Conservation (phyloP, 148 eudicot genomes). For the Chenopodium suecicum region DNA sequence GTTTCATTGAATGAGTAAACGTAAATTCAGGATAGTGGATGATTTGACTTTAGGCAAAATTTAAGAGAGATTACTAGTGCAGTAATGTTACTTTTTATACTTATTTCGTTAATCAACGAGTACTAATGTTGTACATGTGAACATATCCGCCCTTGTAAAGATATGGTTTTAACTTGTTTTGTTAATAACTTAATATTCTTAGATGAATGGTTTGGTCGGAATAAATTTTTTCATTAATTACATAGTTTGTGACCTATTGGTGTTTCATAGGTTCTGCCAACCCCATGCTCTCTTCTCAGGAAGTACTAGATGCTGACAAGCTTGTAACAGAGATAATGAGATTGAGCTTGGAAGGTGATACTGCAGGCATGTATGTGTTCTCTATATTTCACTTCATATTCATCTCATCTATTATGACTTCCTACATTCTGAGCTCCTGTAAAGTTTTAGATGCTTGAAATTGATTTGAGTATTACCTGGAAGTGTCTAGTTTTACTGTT, state of each 20-base stretch:
- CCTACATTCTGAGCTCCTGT: neutral
- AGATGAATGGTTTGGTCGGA: neutral
- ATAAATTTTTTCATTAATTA: neutral
- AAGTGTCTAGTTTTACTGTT: neutral
- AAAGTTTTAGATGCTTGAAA: neutral
- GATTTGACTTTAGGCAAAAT: neutral
- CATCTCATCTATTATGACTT: neutral
- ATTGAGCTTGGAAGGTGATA: conserved; percentile 34
- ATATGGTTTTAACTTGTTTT: neutral
- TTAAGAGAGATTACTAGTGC: no score
- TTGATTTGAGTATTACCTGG: neutral
- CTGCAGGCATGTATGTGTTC: conserved; percentile 69
- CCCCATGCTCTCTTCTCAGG: conserved; percentile 74
- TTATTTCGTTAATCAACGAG: neutral
- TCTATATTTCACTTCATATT: conserved; percentile 3
- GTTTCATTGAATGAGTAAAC: neutral
- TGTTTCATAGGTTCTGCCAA: conserved; percentile 61
- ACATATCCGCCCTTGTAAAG: neutral
- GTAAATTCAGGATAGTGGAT: neutral
- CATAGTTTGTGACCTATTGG: neutral
- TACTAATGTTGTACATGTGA: neutral
- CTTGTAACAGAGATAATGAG: conserved; percentile 57
- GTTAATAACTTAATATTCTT: neutral
- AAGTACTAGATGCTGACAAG: conserved; percentile 59
- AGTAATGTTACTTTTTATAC: neutral